phyloP scores from a whole-genome alignment of 108 stramenopile species.

The Cylindrotheca closterium region DNA sequence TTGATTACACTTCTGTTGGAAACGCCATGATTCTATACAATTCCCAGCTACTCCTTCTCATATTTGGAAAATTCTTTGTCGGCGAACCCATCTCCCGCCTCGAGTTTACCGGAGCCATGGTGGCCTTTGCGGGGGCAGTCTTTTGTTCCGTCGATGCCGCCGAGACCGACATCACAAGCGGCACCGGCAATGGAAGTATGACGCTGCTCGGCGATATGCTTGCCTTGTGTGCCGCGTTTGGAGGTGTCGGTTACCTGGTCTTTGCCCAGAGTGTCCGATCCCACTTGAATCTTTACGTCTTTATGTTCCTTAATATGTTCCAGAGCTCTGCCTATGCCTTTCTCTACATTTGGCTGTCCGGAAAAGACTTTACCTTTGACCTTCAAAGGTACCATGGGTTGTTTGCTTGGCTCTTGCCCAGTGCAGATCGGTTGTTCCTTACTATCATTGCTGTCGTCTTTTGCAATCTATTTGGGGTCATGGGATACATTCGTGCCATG shows the following conservation, averaged over 20 bases:
- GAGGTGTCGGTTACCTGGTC: conserved; percentile 34
- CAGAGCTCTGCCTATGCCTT: conserved; percentile 28
- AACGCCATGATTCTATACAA: conserved; percentile 55
- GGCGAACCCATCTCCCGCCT: conserved; percentile 36
- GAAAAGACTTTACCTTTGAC: conserved; percentile 30
- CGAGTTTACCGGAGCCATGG: conserved; percentile 48
- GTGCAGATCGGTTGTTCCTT: conserved; percentile 32
- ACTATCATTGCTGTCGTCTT: conserved; percentile 46
- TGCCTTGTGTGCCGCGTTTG: conserved; percentile 36
- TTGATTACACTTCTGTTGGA: conserved; percentile 57
- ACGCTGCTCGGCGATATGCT: conserved; percentile 50
- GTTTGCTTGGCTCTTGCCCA: conserved; percentile 44
- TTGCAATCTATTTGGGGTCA: conserved; percentile 60
- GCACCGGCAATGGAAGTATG: not conserved
- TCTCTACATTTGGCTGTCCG: conserved; percentile 20
- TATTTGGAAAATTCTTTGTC: conserved; percentile 45
- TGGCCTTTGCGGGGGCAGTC: conserved; percentile 59
- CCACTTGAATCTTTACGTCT: conserved; percentile 26
- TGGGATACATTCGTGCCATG: conserved; percentile 66
- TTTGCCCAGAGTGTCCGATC: conserved; percentile 51
- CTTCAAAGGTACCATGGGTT: conserved; percentile 41
- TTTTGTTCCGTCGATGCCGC: conserved; percentile 49
- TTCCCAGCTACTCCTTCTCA: conserved; percentile 40
- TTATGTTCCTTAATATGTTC: conserved; percentile 64
- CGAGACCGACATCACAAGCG: not conserved